phyloP scores from a whole-genome alignment of 2,329 filamentous ascomycete species.

The Neonectria sp. region DNA sequence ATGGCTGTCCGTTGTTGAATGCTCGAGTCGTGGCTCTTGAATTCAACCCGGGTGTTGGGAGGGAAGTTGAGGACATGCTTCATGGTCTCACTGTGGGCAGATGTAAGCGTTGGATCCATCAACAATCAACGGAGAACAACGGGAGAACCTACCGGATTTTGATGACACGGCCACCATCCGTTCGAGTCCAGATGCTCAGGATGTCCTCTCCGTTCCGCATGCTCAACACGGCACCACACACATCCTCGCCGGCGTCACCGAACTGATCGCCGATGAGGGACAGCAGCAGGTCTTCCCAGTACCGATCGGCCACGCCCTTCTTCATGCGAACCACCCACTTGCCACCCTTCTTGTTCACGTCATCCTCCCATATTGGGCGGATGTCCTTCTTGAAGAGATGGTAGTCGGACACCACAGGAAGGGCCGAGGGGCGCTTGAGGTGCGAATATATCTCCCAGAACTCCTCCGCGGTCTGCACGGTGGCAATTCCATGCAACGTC shows the following conservation, averaged over 20 bases:
- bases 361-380: conserved; percentile 97
- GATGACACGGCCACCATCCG: conserved; percentile 92
- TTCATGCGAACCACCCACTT: conserved; percentile 98
- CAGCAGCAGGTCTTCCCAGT: conserved; percentile 95
- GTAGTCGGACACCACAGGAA: conserved; percentile 96
- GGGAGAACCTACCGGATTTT: conserved; percentile 87
- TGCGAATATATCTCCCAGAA: conserved; percentile 94
- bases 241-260: conserved; percentile 90
- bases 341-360: conserved; percentile 94
- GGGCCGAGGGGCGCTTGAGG: conserved; percentile 87
- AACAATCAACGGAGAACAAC: neutral
- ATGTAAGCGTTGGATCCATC: conserved; percentile 37
- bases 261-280: conserved; percentile 96
- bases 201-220: conserved; percentile 97
- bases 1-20: conserved; percentile 93
- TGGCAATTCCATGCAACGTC: conserved; percentile 89
- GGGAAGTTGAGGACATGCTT: conserved; percentile 91
- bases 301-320: conserved; percentile 96
- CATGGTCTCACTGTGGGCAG: conserved; percentile 84
- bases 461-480: conserved; percentile 86
- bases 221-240: conserved; percentile 95
- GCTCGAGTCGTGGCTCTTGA: conserved; percentile 96
- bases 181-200: conserved; percentile 97
- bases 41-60: conserved; percentile 90
- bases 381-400: conserved; percentile 98